Evolutionary conservation across 1,284 basidiomycete genomes (phyloP).

Genomic region (Porphyrellus sp.): DNA sequence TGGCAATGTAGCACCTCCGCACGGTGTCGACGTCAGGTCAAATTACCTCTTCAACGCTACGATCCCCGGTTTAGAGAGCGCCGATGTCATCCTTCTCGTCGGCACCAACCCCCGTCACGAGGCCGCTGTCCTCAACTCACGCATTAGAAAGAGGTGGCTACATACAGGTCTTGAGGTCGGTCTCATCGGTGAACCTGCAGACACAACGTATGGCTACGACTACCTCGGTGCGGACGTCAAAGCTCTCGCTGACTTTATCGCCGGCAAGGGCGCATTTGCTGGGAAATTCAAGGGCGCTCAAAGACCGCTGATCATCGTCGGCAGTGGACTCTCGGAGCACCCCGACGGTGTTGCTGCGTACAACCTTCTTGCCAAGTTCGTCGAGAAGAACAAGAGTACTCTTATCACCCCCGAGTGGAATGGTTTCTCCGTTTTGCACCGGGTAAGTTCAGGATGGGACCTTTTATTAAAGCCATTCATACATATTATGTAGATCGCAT

Average conservation of each 20-base stretch:
- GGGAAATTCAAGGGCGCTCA: slow-evolving; percentile 89
- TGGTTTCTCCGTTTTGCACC: slow-evolving; percentile 90
- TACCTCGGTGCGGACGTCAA: slow-evolving; percentile 82
- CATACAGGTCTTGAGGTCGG: slow-evolving; percentile 84
- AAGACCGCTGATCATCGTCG: slow-evolving; percentile 92
- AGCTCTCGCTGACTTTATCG: slow-evolving; percentile 77
- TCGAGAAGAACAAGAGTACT: slow-evolving; percentile 72
- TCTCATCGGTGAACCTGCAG: slow-evolving; percentile 87
- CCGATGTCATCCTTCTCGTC: slow-evolving; percentile 91
- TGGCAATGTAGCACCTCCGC: slow-evolving; percentile 65
- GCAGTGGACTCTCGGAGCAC: slow-evolving; percentile 85
- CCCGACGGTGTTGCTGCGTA: slow-evolving; percentile 81
- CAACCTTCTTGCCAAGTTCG: slow-evolving; percentile 77
- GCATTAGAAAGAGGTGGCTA: slow-evolving; percentile 93
- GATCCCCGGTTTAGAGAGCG: slow-evolving; percentile 88
- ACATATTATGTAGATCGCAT: slow-evolving; percentile 59
- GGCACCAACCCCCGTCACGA: slow-evolving; percentile 98
- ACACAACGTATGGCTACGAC: slow-evolving; percentile 92
- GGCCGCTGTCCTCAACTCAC: slow-evolving; percentile 95
- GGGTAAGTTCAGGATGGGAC: slow-evolving; percentile 46
- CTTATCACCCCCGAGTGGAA: slow-evolving; percentile 93
- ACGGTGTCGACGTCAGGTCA: slow-evolving; percentile 89
- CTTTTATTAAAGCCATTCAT: slow-evolving; percentile 25
- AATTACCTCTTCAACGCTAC: slow-evolving; percentile 98
- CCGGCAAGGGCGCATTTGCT: slow-evolving; percentile 78